phyloP scores from a whole-genome alignment of 2,329 filamentous ascomycete genomes.

The Hortaea werneckii region DNA sequence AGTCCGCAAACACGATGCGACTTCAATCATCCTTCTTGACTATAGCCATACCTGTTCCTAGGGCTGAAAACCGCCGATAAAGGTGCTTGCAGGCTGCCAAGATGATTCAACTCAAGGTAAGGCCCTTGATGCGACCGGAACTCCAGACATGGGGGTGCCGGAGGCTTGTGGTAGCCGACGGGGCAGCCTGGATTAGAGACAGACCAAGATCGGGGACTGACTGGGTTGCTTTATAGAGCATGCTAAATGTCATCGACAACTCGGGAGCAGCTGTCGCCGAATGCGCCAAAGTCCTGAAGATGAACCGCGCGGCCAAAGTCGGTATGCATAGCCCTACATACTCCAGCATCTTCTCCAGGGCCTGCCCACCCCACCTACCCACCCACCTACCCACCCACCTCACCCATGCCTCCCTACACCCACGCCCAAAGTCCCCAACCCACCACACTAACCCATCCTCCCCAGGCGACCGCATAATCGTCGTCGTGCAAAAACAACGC shows the following conservation, averaged over 20 bases:
- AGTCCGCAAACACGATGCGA: no score
- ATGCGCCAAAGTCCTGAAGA: constrained; percentile 85
- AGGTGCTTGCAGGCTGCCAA: neutral
- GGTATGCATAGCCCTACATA: constrained; percentile 46
- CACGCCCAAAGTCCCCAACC: neutral
- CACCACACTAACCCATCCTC: neutral
- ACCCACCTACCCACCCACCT: neutral
- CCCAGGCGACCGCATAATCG: constrained; percentile 87
- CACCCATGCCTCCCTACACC: no score
- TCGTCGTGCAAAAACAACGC: constrained; percentile 94
- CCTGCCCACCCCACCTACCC: neutral
- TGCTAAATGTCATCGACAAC: constrained; percentile 99
- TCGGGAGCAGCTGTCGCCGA: constrained; percentile 95
- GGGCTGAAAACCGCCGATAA: no score
- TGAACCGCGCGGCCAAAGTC: constrained; percentile 79
- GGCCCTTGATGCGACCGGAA: neutral
- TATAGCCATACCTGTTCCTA: no score
- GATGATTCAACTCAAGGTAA: constrained; percentile 5
- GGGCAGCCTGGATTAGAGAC: neutral
- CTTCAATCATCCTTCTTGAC: no score
- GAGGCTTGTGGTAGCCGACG: neutral
- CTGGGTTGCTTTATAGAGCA: constrained; percentile 49
- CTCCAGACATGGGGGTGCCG: neutral
- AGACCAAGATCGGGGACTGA: neutral
- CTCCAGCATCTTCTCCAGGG: neutral